These are phyloP conservation scores for Debaryomyces subglobosus DNA, from an alignment of 1,139 yeast genomes.

Conservation along the genomic window DNA sequence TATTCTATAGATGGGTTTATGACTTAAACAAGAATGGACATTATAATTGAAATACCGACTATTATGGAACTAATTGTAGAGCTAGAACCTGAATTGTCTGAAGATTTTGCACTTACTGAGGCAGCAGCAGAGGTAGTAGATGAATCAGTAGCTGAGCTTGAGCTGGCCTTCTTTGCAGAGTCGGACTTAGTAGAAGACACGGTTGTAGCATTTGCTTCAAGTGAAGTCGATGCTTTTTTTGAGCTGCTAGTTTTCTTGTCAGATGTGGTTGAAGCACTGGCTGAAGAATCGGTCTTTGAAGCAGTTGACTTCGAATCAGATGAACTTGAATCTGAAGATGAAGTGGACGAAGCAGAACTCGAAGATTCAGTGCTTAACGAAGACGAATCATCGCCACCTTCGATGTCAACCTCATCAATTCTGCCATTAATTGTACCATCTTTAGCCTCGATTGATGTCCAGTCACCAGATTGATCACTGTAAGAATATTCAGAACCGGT, in stretches of 20 bases:
- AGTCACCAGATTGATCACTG: conserved; percentile 60
- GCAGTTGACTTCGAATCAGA: conserved; percentile 3
- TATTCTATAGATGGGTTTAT: too few species aligned
- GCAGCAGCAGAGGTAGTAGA: neutral
- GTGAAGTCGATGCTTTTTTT: conserved; percentile 1
- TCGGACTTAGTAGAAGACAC: conserved; percentile 4
- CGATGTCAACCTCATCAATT: conserved; percentile 39
- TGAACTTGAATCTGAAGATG: conserved; percentile 6
- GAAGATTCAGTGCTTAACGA: conserved; percentile 8
- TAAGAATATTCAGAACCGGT: conserved; percentile 42
- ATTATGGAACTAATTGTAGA: conserved; percentile 1
- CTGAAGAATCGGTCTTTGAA: conserved; percentile 3
- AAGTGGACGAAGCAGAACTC: conserved; percentile 8
- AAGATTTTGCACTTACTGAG: neutral
- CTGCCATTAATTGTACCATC: conserved; percentile 67
- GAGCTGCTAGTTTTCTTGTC: neutral
- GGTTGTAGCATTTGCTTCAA: conserved; percentile 3
- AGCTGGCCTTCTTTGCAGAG: neutral
- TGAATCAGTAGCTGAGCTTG: neutral
- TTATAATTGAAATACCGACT: neutral
- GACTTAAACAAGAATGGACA: neutral
- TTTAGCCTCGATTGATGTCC: conserved; percentile 66
- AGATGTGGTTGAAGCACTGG: conserved; percentile 5
- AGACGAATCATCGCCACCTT: conserved; percentile 9
- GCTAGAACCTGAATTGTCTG: neutral